These are phyloP conservation scores for Solanum okadae DNA, from an alignment of 257 asterid genomes.

Conservation along the genomic window DNA sequence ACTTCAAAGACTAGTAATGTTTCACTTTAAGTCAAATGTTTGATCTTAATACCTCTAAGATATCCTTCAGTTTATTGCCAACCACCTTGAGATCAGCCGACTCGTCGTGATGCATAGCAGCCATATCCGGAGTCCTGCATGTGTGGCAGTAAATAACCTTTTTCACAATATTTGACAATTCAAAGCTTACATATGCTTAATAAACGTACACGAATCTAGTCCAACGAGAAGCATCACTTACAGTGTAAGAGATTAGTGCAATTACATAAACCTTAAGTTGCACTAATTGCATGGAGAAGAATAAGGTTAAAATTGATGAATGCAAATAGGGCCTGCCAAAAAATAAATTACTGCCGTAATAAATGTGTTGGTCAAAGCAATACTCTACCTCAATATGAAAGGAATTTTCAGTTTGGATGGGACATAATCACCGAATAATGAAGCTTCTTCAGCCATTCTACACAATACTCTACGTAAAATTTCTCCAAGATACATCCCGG, in stretches of 20 bases:
- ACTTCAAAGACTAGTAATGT: not conserved
- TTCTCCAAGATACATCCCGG: slow-evolving; percentile 98
- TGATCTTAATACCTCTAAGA: slow-evolving; percentile 46
- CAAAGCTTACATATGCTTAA: not conserved
- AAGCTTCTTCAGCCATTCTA: slow-evolving; percentile 78
- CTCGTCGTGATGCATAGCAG: slow-evolving; percentile 78
- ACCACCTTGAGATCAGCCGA: slow-evolving; percentile 81
- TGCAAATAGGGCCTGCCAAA: not conserved
- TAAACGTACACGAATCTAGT: not conserved
- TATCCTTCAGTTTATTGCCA: slow-evolving; percentile 55
- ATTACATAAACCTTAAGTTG: not conserved
- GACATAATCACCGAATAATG: slow-evolving; percentile 57
- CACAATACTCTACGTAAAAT: slow-evolving; percentile 75
- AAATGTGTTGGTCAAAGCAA: not conserved
- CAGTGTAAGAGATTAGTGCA: not conserved
- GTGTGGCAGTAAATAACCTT: not conserved
- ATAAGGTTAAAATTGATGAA: not conserved
- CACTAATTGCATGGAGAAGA: not conserved
- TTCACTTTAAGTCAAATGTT: not conserved
- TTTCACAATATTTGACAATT: not conserved
- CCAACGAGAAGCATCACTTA: not conserved
- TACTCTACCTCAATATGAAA: slow-evolving; percentile 56
- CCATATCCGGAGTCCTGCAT: slow-evolving; percentile 72
- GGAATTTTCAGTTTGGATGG: slow-evolving; percentile 67
- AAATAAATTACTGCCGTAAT: not conserved